These are phyloP conservation scores for Exophiala lecanii-corni DNA, from an alignment of 2,329 filamentous ascomycete genomes.

Conservation along the genomic window DNA sequence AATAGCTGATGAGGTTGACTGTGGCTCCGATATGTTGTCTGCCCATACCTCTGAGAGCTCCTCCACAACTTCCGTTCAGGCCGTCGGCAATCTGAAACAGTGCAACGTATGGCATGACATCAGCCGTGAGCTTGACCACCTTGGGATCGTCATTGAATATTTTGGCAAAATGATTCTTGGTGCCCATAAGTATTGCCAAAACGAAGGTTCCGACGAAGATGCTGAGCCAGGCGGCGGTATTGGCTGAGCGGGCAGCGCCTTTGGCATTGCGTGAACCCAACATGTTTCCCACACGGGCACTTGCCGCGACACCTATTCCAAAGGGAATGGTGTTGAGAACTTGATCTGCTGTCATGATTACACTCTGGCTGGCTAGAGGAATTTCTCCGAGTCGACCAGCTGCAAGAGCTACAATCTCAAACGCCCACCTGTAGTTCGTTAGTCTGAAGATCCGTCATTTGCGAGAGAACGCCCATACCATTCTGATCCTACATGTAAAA, in stretches of 20 bases:
- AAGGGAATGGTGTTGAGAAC: constrained; percentile 83
- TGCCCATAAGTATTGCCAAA: constrained; percentile 63
- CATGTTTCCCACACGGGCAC: constrained; percentile 72
- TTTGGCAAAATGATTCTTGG: constrained; percentile 67
- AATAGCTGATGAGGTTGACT: constrained; percentile 80
- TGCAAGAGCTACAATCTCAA: constrained; percentile 81
- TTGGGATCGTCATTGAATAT: constrained; percentile 75
- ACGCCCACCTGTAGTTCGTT: constrained; percentile 60
- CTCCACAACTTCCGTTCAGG: constrained; percentile 78
- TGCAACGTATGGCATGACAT: constrained; percentile 82
- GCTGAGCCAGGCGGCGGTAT: constrained; percentile 69
- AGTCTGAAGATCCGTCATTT: neutral
- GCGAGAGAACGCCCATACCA: constrained; percentile 47
- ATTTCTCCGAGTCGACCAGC: constrained; percentile 76
- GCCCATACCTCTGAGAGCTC: constrained; percentile 76
- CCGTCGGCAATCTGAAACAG: constrained; percentile 89
- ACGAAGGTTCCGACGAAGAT: constrained; percentile 65
- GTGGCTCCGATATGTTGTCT: constrained; percentile 77
- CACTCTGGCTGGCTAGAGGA: constrained; percentile 73
- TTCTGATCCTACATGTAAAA: constrained; percentile 81
- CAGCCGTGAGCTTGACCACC: constrained; percentile 66
- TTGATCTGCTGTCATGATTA: constrained; percentile 87
- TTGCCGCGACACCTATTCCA: constrained; percentile 76
- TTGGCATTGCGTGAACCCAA: constrained; percentile 63
- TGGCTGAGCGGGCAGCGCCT: constrained; percentile 67